Evolutionary conservation across 1,284 basidiomycete genomes (phyloP).

Genomic region (Tilletia horrida): DNA sequence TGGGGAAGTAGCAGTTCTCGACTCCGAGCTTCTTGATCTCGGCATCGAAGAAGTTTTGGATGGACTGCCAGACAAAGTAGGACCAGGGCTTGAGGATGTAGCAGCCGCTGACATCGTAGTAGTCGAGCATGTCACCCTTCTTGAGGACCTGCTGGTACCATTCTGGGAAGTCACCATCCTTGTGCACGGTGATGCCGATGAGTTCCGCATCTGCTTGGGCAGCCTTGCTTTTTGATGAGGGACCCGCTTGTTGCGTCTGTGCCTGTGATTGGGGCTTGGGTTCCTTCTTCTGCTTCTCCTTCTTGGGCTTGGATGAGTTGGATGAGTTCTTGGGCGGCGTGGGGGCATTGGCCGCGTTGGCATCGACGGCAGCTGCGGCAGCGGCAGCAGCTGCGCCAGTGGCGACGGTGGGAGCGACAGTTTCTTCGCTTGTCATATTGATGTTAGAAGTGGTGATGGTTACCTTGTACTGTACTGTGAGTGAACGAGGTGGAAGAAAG

Average conservation of each 20-base stretch:
- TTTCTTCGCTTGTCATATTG: background rate
- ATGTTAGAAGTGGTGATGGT: background rate
- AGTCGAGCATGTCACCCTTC: constrained; percentile 98
- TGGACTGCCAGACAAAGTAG: constrained; percentile 92
- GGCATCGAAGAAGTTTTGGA: constrained; percentile 67
- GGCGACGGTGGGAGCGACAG: background rate
- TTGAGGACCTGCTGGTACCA: constrained; percentile 72
- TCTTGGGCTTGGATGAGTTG: background rate
- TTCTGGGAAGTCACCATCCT: constrained; percentile 52
- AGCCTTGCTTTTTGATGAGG: constrained; percentile 27
- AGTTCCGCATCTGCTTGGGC: constrained; percentile 52
- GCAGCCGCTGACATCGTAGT: constrained; percentile 97
- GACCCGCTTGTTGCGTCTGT: constrained; percentile 17
- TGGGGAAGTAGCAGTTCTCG: constrained; percentile 97
- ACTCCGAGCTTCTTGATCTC: constrained; percentile 91
- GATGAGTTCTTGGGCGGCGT: background rate
- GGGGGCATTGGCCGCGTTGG: background rate
- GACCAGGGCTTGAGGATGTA: constrained; percentile 98
- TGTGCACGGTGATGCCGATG: constrained; percentile 54
- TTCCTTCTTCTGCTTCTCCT: constrained; percentile 3
- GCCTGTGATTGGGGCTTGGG: background rate
- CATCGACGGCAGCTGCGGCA: background rate
- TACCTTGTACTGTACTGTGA: background rate
- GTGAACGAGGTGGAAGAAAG: background rate
- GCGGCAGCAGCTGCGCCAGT: background rate